Evolutionary conservation across 148 eudicot genomes (phyloP).

Genomic region (Camellia granthamiana): DNA sequence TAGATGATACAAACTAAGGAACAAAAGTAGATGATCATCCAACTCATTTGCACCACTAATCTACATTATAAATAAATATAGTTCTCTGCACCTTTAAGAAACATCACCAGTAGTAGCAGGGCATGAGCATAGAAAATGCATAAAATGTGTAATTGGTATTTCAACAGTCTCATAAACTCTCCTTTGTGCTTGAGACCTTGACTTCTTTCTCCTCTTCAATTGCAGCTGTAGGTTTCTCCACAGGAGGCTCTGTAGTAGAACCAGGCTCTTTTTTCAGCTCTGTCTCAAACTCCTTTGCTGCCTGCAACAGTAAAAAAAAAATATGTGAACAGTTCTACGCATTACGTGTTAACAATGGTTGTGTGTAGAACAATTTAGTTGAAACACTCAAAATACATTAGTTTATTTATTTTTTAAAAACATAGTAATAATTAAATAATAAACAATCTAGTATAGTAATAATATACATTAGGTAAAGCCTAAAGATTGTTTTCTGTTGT

Average conservation of each 20-base stretch:
- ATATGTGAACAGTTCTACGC: background rate
- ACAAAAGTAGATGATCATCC: background rate
- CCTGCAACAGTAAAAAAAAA: constrained; percentile 38
- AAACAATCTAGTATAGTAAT: background rate
- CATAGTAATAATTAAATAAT: background rate
- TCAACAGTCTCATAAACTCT: constrained; percentile 31
- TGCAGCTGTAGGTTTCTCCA: constrained; percentile 34
- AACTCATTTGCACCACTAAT: background rate
- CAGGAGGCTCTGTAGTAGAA: constrained; percentile 27
- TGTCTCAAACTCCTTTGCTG: constrained; percentile 77
- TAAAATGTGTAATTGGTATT: background rate
- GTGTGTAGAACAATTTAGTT: background rate
- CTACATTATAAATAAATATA: background rate
- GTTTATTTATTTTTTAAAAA: background rate
- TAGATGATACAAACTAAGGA: background rate
- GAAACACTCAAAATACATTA: background rate
- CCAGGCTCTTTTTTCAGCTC: constrained; percentile 66
- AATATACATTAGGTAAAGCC: background rate
- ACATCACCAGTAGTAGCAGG: background rate
- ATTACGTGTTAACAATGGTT: background rate
- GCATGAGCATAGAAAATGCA: background rate
- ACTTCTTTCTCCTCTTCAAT: constrained; percentile 41
- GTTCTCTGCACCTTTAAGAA: background rate
- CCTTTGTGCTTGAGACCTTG: constrained; percentile 44
- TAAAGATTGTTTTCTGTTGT: background rate